phyloP scores from a whole-genome alignment of 345 rosid genomes.

The Populus davidiana region DNA sequence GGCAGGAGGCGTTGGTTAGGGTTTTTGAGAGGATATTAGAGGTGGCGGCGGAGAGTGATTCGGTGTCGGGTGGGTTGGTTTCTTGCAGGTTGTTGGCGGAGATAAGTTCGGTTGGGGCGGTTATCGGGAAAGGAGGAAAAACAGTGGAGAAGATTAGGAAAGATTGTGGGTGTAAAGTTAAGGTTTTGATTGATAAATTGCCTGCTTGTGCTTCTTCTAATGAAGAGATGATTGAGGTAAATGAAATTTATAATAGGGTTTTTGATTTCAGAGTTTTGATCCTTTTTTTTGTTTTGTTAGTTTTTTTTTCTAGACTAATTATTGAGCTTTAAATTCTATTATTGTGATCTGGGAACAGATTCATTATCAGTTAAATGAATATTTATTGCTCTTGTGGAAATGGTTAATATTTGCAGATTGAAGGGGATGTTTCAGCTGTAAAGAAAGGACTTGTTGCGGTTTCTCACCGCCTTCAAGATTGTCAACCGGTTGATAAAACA shows the following conservation, averaged over 20 bases:
- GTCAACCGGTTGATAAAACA: slow-evolving; percentile 11
- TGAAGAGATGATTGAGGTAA: slow-evolving; percentile 88
- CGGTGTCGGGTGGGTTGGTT: slow-evolving; percentile 35
- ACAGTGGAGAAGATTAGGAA: slow-evolving; percentile 51
- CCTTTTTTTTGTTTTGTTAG: not conserved
- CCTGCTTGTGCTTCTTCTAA: slow-evolving; percentile 57
- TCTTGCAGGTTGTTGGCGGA: slow-evolving; percentile 53
- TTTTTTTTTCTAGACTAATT: not conserved
- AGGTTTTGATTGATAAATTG: slow-evolving; percentile 60
- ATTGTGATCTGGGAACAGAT: not conserved
- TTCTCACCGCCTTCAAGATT: slow-evolving; percentile 49
- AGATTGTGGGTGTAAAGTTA: slow-evolving; percentile 50
- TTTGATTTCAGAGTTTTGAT: not conserved
- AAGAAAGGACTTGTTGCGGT: slow-evolving; percentile 56
- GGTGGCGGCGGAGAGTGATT: slow-evolving; percentile 37
- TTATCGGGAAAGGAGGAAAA: slow-evolving; percentile 46
- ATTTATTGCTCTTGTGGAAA: not conserved
- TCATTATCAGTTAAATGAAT: not conserved
- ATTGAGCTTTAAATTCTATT: not conserved
- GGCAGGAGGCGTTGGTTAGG: slow-evolving; percentile 38
- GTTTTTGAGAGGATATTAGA: slow-evolving; percentile 63
- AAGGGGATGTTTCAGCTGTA: slow-evolving; percentile 51
- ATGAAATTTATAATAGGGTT: not conserved
- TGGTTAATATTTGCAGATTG: slow-evolving; percentile 35
- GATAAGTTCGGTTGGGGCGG: slow-evolving; percentile 29